These are phyloP conservation scores for Penicillium mononematosum DNA, from an alignment of 495 filamentous ascomycete species.

Conservation along the genomic window DNA sequence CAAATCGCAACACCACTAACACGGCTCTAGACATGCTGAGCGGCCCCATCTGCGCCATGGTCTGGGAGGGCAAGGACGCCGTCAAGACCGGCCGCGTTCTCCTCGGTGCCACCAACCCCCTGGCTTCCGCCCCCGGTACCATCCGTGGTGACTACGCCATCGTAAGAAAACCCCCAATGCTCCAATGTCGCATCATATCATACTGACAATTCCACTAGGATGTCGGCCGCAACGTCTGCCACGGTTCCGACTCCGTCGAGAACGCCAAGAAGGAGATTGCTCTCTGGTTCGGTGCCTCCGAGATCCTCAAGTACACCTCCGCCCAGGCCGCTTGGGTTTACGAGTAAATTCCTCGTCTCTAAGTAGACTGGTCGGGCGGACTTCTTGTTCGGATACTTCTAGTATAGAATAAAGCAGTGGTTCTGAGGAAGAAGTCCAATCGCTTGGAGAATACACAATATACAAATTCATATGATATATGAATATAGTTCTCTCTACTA, in stretches of 20 bases:
- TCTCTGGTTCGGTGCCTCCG: constrained; percentile 89
- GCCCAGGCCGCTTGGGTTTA: constrained; percentile 89
- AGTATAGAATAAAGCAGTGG: constrained; percentile 24
- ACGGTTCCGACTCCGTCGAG: constrained; percentile 98
- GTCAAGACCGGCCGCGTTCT: constrained; percentile 96
- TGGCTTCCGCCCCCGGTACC: constrained; percentile 88
- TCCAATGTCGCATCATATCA: not conserved
- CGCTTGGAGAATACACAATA: constrained; percentile 33
- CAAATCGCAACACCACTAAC: constrained; percentile 14
- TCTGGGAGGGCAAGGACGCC: constrained; percentile 96
- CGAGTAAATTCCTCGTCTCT: constrained; percentile 59
- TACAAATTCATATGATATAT: constrained; percentile 25
- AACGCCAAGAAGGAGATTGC: constrained; percentile 99
- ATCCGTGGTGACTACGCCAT: constrained; percentile 88
- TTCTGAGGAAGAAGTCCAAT: constrained; percentile 24
- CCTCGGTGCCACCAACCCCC: constrained; percentile 97
- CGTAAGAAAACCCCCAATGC: constrained; percentile 34
- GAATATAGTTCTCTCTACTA: constrained; percentile 2
- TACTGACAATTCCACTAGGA: constrained; percentile 49
- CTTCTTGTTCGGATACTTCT: constrained; percentile 16
- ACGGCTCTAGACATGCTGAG: constrained; percentile 78
- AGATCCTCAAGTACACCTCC: constrained; percentile 76
- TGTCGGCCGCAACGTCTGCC: constrained; percentile 98
- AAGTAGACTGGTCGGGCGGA: constrained; percentile 21
- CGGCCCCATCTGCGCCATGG: constrained; percentile 97